Conservation (phyloP, 176 grass and related monocot genomes). For the Rhynchospora pubera region DNA sequence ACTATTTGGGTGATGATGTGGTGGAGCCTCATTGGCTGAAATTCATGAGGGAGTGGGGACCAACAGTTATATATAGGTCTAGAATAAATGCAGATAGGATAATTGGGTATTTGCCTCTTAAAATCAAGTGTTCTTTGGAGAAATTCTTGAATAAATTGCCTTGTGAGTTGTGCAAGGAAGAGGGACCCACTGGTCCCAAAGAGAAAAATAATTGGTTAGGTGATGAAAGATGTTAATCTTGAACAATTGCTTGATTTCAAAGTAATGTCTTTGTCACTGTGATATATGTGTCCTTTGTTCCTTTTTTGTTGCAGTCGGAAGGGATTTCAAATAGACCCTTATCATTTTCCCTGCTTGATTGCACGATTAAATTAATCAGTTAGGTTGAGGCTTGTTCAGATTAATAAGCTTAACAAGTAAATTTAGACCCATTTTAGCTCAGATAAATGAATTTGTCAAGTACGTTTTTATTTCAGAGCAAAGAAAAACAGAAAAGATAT, state of each 20-base stretch:
- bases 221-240: conserved; percentile 68
- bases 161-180: conserved; percentile 69
- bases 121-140: conserved; percentile 38
- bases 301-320: background rate
- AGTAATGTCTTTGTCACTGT: background rate
- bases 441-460: too few relatives aligned
- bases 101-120: conserved; percentile 25
- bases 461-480: too few relatives aligned
- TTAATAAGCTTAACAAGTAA: too few relatives aligned
- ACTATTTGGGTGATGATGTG: conserved; percentile 55
- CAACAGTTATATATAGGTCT: conserved; percentile 52
- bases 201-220: conserved; percentile 92
- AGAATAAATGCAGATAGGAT: conserved; percentile 44
- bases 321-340: background rate
- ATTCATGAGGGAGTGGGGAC: conserved; percentile 86
- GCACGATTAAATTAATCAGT: background rate
- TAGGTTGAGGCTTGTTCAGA: too few relatives aligned
- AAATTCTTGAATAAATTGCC: conserved; percentile 57
- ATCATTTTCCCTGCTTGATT: background rate
- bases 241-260: background rate
- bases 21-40: conserved; percentile 57
- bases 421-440: too few relatives aligned
- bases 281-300: background rate
- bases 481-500: too few relatives aligned
- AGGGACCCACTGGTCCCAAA: conserved; percentile 76